Percentiles rank a stretch among this genome's conserved stretches.
phyloP scores from a whole-genome alignment of 805 yeast genomes.

The Candida ulmi region DNA sequence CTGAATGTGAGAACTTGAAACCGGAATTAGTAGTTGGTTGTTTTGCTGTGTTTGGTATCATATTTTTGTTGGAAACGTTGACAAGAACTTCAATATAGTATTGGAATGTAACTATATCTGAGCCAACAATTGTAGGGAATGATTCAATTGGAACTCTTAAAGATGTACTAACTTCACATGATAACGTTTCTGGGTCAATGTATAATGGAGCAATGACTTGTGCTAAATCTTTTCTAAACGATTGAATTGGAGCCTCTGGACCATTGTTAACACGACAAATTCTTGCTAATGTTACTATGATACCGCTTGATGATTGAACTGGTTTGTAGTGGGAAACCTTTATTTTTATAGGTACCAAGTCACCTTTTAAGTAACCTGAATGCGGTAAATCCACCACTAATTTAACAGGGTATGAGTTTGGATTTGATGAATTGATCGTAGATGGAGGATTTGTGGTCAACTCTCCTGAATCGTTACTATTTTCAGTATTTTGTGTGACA shows the following conservation, averaged over 20 bases:
- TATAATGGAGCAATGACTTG: conserved; percentile 74
- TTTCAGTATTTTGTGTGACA: conserved; percentile 16
- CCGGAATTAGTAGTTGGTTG: conserved; percentile 22
- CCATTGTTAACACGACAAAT: conserved; percentile 67
- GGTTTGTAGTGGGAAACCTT: conserved; percentile 64
- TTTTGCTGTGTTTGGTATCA: conserved; percentile 17
- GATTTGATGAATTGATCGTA: background rate
- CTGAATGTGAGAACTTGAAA: conserved; percentile 16
- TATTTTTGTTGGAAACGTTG: conserved; percentile 64
- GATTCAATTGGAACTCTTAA: conserved; percentile 77
- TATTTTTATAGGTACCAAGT: conserved; percentile 66
- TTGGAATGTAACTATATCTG: conserved; percentile 71
- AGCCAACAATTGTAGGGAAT: conserved; percentile 75
- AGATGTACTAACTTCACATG: conserved; percentile 53
- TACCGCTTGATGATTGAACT: conserved; percentile 63
- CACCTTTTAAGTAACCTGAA: conserved; percentile 77
- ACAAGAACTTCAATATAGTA: conserved; percentile 79
- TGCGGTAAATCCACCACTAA: conserved; percentile 44
- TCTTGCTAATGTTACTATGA: conserved; percentile 74
- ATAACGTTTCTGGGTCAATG: conserved; percentile 61
- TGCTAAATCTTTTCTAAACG: conserved; percentile 78
- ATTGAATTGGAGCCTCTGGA: conserved; percentile 41
- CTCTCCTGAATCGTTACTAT: conserved; percentile 15
- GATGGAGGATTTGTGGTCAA: background rate
- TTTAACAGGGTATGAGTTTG: conserved; percentile 24